These are phyloP conservation scores for Turnera subulata DNA, from an alignment of 345 rosid species.

Conservation along the genomic window DNA sequence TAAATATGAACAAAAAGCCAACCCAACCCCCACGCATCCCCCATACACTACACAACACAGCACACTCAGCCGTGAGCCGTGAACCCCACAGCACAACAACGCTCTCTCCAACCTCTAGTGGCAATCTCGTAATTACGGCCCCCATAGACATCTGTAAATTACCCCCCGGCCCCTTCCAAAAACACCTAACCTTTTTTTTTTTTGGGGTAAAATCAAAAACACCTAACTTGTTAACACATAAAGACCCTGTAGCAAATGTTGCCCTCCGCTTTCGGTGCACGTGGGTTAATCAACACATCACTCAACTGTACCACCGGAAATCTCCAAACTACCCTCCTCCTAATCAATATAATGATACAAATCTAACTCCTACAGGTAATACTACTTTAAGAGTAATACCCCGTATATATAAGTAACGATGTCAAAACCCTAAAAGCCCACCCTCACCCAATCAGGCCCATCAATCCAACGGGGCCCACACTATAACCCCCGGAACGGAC, in stretches of 20 bases:
- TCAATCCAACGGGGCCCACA: background rate
- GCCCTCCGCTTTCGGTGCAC: constrained; percentile 13
- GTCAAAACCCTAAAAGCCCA: background rate
- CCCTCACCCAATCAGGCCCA: background rate
- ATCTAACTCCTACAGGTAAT: background rate
- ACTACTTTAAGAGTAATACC: constrained; percentile 6
- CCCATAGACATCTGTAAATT: background rate
- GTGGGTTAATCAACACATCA: constrained; percentile 3
- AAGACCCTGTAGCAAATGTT: background rate
- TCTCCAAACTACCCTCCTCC: constrained; percentile 2
- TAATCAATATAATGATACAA: background rate
- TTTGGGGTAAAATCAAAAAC: no score
- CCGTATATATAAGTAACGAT: background rate
- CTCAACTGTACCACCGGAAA: background rate
- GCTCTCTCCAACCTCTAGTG: background rate
- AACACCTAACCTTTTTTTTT: no score
- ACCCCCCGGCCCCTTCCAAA: background rate
- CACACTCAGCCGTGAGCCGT: no score
- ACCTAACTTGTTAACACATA: no score
- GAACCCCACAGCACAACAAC: background rate
- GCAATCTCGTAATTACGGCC: background rate
- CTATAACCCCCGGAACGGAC: background rate
- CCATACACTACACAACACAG: background rate
- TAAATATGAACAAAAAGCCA: no score
- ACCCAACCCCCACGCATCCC: background rate